These are phyloP conservation scores for Fusarium longipes DNA, from an alignment of 2,329 filamentous ascomycete species.

Conservation along the genomic window DNA sequence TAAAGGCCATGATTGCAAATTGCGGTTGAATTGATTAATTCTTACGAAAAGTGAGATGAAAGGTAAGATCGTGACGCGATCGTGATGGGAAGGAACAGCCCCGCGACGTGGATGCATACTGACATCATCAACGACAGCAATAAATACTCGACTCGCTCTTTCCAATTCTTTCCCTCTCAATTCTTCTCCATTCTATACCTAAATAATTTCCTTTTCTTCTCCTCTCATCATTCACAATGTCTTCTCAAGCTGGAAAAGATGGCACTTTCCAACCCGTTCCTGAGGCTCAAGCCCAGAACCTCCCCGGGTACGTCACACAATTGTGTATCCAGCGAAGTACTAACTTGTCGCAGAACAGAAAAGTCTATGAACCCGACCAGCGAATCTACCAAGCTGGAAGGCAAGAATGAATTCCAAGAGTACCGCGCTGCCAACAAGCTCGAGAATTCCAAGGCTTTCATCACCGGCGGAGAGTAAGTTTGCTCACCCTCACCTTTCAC, in stretches of 20 bases:
- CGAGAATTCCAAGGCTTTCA: conserved; percentile 61
- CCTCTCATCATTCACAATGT: conserved; percentile 16
- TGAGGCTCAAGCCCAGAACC: conserved; percentile 51
- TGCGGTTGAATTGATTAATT: neutral
- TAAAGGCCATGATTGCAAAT: neutral
- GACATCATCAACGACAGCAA: conserved; percentile 23
- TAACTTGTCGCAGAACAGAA: conserved; percentile 46
- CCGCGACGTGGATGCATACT: conserved; percentile 21
- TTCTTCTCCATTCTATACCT: neutral
- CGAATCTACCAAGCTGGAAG: conserved; percentile 56
- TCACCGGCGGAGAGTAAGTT: conserved; percentile 67
- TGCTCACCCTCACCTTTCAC: rapidly evolving
- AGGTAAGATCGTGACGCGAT: conserved; percentile 24
- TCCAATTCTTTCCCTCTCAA: neutral
- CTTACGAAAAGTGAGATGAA: too few relatives aligned
- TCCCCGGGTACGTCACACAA: conserved; percentile 50
- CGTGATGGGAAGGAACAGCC: conserved; percentile 20
- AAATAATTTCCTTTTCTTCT: too few relatives aligned
- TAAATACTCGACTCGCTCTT: neutral
- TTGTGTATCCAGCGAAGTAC: rapidly evolving
- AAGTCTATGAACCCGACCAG: conserved; percentile 54
- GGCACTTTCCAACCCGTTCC: conserved; percentile 52
- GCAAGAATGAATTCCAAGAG: conserved; percentile 52
- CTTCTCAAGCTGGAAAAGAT: conserved; percentile 37
- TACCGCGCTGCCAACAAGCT: conserved; percentile 61